Evolutionary conservation across 352 stramenopile species (phyloP).

Genomic region (Phytophthora pluvialis): DNA sequence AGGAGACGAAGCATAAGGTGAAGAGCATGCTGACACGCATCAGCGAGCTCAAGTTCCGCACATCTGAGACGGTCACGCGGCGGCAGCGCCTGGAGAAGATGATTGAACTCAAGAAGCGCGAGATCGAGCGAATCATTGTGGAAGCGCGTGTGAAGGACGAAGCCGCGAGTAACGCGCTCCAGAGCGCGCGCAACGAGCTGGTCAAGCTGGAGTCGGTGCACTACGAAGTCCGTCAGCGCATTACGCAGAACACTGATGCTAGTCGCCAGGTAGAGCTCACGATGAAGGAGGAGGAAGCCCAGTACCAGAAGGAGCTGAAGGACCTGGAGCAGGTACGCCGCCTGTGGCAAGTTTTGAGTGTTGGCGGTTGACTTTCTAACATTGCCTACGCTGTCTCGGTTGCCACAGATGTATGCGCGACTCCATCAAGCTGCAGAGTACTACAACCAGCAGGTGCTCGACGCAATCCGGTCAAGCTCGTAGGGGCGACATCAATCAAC

Average conservation of each 20-base stretch:
- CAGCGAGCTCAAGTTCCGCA: conserved; percentile 51
- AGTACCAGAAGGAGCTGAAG: conserved; percentile 69
- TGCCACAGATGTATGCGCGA: conserved; percentile 67
- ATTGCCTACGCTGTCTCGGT: conserved; percentile 5
- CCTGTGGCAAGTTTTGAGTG: no score
- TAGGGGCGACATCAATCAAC: no score
- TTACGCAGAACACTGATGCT: conserved; percentile 54
- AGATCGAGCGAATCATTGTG: conserved; percentile 71
- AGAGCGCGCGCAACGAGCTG: conserved; percentile 60
- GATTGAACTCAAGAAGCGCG: conserved; percentile 70
- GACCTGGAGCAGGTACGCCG: conserved; percentile 60
- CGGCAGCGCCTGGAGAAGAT: conserved; percentile 78
- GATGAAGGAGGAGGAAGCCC: conserved; percentile 68
- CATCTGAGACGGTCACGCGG: conserved; percentile 61
- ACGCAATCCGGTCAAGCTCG: conserved; percentile 46
- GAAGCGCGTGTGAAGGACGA: conserved; percentile 71
- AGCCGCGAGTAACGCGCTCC: conserved; percentile 61
- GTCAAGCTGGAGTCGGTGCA: conserved; percentile 58
- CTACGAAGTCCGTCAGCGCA: conserved; percentile 55
- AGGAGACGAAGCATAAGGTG: conserved; percentile 76
- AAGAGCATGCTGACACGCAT: conserved; percentile 63
- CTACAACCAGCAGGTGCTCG: conserved; percentile 73
- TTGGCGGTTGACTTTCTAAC: no score
- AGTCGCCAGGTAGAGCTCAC: conserved; percentile 70
- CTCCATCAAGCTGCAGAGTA: conserved; percentile 65